A percentile compares a stretch with the other conserved stretches of the same genome.
Conservation (phyloP, 352 stramenopile species). For the Phytophthora fragariaefolia region DNA sequence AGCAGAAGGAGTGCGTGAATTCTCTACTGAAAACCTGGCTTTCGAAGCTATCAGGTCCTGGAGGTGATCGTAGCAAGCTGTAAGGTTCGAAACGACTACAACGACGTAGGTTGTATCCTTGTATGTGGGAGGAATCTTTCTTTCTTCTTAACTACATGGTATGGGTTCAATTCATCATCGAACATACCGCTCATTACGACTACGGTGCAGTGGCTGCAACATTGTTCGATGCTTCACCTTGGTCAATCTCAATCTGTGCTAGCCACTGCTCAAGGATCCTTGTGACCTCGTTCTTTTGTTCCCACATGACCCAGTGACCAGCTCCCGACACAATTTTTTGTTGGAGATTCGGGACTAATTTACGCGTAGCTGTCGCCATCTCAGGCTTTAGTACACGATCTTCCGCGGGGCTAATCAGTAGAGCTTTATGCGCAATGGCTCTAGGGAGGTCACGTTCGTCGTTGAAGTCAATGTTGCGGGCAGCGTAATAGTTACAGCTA, state of each 20-base stretch:
- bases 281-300: conserved; percentile 53
- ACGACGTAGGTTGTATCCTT: too few relatives aligned
- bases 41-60: conserved; percentile 27
- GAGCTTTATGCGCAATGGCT: conserved; percentile 46
- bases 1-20: conserved; percentile 57
- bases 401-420: conserved; percentile 66
- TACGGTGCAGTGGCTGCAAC: too few relatives aligned
- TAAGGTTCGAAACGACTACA: conserved; percentile 8
- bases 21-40: conserved; percentile 48
- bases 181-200: too few relatives aligned
- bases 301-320: conserved; percentile 70
- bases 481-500: conserved; percentile 63
- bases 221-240: too few relatives aligned
- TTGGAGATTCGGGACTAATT: conserved; percentile 54
- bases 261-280: conserved; percentile 51
- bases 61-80: conserved; percentile 32
- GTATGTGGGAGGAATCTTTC: too few relatives aligned
- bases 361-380: conserved; percentile 60
- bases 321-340: conserved; percentile 54
- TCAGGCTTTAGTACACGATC: conserved; percentile 60
- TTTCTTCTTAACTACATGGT: too few relatives aligned
- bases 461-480: conserved; percentile 62
- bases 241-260: conserved; percentile 29
- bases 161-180: not conserved
- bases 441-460: conserved; percentile 40